Percentiles rank a stretch among this genome's conserved stretches.
Evolutionary conservation across 441 rosid species (phyloP).

Genomic region (Gossypium lobatum): DNA sequence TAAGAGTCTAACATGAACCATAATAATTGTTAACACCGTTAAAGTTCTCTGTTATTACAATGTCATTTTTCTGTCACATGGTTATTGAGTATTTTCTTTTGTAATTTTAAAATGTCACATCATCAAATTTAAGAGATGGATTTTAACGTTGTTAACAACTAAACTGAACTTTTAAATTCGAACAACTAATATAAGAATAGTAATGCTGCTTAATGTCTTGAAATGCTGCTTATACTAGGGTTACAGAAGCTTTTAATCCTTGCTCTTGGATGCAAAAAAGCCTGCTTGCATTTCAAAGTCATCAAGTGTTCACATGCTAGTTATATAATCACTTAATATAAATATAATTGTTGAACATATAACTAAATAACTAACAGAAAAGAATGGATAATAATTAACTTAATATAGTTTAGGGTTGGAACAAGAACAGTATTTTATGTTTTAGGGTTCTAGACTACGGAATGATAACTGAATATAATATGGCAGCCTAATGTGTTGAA

Average conservation of each 20-base stretch:
- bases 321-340: background rate
- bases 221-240: background rate
- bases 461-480: background rate
- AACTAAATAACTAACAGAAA: background rate
- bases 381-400: background rate
- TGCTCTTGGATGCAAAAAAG: background rate
- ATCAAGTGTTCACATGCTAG: background rate
- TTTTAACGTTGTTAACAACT: background rate
- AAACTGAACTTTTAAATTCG: background rate
- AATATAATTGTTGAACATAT: conserved; percentile 1
- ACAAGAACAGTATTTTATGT: background rate
- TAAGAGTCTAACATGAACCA: background rate
- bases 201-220: background rate
- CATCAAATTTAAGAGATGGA: background rate
- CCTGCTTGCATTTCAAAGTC: background rate
- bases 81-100: background rate
- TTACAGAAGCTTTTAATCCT: background rate
- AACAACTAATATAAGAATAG: background rate
- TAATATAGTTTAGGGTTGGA: background rate
- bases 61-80: background rate
- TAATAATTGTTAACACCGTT: background rate
- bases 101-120: background rate
- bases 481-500: background rate
- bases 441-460: background rate
- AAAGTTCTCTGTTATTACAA: background rate